Conservation (phyloP, 768 basidiomycete species). For the Phallus indusiatus region DNA sequence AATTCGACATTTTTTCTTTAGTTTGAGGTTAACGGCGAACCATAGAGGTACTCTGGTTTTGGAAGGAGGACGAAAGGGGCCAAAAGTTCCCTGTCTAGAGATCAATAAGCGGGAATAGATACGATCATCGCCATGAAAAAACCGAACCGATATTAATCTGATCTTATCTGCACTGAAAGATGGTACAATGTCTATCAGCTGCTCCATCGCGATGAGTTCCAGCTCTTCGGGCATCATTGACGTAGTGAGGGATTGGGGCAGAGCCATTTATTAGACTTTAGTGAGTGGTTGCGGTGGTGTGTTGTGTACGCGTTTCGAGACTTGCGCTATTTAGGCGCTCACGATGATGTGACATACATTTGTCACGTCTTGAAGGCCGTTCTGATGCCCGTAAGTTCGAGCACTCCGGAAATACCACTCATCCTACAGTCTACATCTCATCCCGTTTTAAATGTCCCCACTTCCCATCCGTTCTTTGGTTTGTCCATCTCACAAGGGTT, state of each 20-base stretch:
- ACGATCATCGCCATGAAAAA: background rate
- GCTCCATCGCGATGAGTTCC: constrained; percentile 79
- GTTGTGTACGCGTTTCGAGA: too few relatives aligned
- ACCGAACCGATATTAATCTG: constrained; percentile 76
- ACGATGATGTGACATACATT: too few relatives aligned
- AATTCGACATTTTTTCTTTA: constrained; percentile 92
- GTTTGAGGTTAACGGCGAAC: constrained; percentile 90
- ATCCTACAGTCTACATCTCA: too few relatives aligned
- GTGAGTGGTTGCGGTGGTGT: too few relatives aligned
- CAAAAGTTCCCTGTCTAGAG: constrained; percentile 69
- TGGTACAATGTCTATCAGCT: constrained; percentile 79
- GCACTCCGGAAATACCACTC: too few relatives aligned
- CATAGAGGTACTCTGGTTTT: constrained; percentile 86
- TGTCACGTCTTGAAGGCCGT: too few relatives aligned
- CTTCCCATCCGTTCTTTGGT: too few relatives aligned
- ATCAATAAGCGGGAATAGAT: background rate
- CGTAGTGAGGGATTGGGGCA: constrained; percentile 58
- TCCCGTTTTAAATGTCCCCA: too few relatives aligned
- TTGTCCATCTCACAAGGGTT: too few relatives aligned
- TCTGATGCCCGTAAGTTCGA: too few relatives aligned
- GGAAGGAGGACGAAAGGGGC: constrained; percentile 83
- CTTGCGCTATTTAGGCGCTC: too few relatives aligned
- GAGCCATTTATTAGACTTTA: constrained; percentile 45
- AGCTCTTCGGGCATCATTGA: constrained; percentile 80
- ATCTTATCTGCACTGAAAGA: constrained; percentile 86